Conservation (phyloP, 2,329 filamentous ascomycete genomes). For the Colletotrichum horii region DNA sequence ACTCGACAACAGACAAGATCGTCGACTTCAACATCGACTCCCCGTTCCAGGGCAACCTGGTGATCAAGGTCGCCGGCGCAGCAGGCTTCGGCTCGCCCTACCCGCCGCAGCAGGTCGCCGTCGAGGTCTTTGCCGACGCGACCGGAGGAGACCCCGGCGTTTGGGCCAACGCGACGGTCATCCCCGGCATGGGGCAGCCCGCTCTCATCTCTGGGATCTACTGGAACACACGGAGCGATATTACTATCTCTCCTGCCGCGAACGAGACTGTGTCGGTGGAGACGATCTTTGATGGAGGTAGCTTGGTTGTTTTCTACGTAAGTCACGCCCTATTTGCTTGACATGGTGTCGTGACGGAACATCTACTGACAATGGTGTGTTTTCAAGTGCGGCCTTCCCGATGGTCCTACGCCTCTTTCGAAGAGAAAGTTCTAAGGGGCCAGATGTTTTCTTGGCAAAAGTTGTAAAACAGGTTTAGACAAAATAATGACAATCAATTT, state of each 20-base stretch:
- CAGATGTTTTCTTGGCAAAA: rapidly evolving
- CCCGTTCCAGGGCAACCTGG: neutral
- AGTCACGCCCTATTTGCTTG: rapidly evolving
- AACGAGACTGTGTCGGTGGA: neutral
- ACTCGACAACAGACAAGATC: neutral
- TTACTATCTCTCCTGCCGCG: neutral
- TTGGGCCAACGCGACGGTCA: slow-evolving; percentile 2
- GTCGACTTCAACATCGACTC: neutral
- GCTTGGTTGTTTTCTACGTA: neutral
- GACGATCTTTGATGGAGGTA: neutral
- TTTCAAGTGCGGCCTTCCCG: neutral
- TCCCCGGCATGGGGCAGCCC: neutral
- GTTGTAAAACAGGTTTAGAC: rapidly evolving
- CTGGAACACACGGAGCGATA: neutral
- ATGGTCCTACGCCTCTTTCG: neutral
- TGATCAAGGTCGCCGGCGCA: slow-evolving; percentile 1
- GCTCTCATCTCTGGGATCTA: neutral
- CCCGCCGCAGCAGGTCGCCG: neutral
- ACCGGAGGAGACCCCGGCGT: neutral
- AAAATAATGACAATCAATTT: neutral
- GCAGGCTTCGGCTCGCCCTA: neutral
- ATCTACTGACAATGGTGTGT: neutral
- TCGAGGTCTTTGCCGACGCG: neutral
- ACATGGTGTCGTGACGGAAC: rapidly evolving
- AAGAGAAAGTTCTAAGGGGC: neutral